Base-by-base conservation (phyloP, 2,329 filamentous ascomycete genomes). In the Tolypocladium amazonense region DNA sequence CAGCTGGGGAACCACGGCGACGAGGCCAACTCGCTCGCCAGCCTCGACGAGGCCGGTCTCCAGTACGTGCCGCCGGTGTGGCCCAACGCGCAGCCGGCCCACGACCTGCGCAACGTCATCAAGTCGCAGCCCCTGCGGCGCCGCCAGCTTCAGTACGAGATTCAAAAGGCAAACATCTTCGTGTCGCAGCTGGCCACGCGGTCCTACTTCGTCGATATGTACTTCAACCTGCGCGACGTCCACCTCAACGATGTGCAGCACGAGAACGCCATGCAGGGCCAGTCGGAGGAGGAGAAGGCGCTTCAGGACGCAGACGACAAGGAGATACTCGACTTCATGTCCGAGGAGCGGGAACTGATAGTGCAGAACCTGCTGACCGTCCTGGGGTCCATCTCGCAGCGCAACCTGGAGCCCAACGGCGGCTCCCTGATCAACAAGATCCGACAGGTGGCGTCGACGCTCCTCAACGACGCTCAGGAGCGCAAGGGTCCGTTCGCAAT, bases 131-230 rank as follows among this genome's bases (percentile, higher is more conserved):
- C 80, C 1, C 70, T 75, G 33, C 76, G 78, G 3, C 79, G 83
- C 2, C 79, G 83, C 1, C 77, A 80, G 59, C 71, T 92, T 5
- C 90, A 94, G 69, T 91, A 87, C 65, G 92, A 96, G 73, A 94
- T 96, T 37, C 91, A 96, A 71, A 96, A 95, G 70, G 89, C 90
- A 8, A 96, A 96, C 71, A 89, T 96, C 45, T 91, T 93, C 69
- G 85, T 87, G 2, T 93, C 88, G 7, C 88, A 92, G 67, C 78
- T 96, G 12, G 86, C 87, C 2, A 95, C 90, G 0, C 82, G 92
- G 30, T 93, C 89, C 0, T 92, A 91, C 70, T 85, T 93, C 60
- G 90, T 95, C 0, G 90, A 96, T 71, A 88, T 92, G 64, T 96
- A 93, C 74, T 90, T 90, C 72, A 86, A 86, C 65, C 79, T 94